Conservation (phyloP, 305 asterid genomes). For the Fraxinus greggii region DNA sequence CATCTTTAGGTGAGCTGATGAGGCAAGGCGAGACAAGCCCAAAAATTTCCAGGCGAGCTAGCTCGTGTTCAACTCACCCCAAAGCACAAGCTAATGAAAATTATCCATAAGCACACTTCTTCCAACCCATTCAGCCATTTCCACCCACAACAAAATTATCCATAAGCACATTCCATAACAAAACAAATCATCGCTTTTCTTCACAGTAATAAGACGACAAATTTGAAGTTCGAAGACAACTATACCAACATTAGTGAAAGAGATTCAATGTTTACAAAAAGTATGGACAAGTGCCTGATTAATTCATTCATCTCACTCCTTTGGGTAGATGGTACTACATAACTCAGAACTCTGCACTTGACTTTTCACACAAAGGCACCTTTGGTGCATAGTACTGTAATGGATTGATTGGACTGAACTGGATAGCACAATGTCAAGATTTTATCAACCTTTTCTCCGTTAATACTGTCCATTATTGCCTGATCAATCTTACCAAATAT, state of each 20-base stretch:
- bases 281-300: neutral
- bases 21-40: too few species aligned
- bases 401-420: neutral
- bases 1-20: too few species aligned
- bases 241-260: neutral
- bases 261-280: neutral
- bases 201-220: neutral
- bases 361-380: neutral
- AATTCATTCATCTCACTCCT: neutral
- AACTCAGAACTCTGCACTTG: conserved; percentile 6
- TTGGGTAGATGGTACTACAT: conserved; percentile 1
- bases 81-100: too few species aligned
- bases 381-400: neutral
- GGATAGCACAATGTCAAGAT: neutral
- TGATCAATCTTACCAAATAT: neutral
- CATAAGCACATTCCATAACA: conserved; percentile 14
- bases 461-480: neutral
- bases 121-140: too few species aligned
- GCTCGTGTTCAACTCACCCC: too few species aligned
- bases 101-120: too few species aligned
- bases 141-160: too few species aligned
- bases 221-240: neutral
- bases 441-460: neutral
- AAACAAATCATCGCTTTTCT: neutral
- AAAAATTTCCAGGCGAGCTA: too few species aligned